phyloP scores from a whole-genome alignment of 768 basidiomycete genomes.

The Amanita pallidorosea region DNA sequence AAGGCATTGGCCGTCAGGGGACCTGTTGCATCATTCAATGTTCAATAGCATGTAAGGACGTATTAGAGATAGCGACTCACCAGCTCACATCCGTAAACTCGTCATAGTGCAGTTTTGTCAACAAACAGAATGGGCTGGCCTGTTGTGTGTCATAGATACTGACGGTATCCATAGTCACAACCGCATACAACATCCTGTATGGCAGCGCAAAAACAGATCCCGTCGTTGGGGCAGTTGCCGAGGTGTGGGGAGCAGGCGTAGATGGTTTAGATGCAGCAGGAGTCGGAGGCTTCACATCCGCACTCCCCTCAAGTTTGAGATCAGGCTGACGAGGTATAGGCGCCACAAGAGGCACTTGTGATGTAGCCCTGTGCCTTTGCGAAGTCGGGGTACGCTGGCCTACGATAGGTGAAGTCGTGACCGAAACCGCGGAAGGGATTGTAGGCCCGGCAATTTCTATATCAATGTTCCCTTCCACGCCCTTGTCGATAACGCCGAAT shows the following conservation, averaged over 20 bases:
- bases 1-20: conserved; percentile 88
- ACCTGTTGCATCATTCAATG: conserved; percentile 41
- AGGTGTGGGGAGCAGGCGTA: conserved; percentile 28
- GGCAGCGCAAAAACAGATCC: conserved; percentile 80
- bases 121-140: conserved; percentile 78
- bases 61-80: conserved; percentile 35
- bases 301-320: conserved; percentile 11
- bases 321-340: conserved; percentile 34
- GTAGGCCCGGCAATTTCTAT: conserved; percentile 44
- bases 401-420: conserved; percentile 2
- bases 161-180: conserved; percentile 93
- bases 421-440: conserved; percentile 3
- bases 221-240: conserved; percentile 15
- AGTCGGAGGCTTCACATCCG: conserved; percentile 44
- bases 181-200: conserved; percentile 91
- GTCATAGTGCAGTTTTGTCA: conserved; percentile 93
- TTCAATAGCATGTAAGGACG: conserved; percentile 1
- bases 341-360: conserved; percentile 25
- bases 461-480: conserved; percentile 47
- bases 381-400: conserved; percentile 19
- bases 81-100: conserved; percentile 96
- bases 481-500: conserved; percentile 38
- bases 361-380: conserved; percentile 1
- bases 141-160: conserved; percentile 97
- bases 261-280: conserved; percentile 49